Base-by-base conservation (phyloP, 148 eudicot genomes). In the Cornus suecica region DNA sequence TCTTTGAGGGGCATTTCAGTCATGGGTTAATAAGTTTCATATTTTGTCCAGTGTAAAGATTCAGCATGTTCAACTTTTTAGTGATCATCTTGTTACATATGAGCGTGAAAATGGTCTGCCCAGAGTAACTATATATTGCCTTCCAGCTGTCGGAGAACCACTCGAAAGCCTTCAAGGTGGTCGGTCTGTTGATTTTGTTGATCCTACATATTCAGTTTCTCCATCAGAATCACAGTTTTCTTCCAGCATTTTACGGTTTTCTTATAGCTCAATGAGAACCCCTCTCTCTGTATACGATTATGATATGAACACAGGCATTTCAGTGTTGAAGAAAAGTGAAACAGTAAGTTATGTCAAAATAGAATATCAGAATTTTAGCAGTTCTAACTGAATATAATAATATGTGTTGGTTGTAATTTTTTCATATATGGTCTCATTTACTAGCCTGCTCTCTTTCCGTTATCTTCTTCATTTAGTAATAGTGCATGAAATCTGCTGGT, bases 241-340 rank as follows among this genome's bases (percentile, higher is more conserved):
- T 74, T 94, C 99, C 80, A 86, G 82, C 54, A 76, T 92, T 78
- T 76, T 94, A 79, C 87, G 97, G 66, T 89, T 85, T 84, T 75
- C 77, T n/a, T 92, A 90, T 80, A 90, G 94, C 86, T 94, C 99
- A 41, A 64, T 94, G 89, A 92, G 91, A 85, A 92, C 94, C 37
- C 97, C 99, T 22, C 79, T 64, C 27, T 90, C 99, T 64, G 90
- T 91, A 31, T 90, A 79, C 71, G 96, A 92, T 81, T 88, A 92
- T 86, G 99, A 92, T 83, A 90, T 94, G 99, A 84, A 84, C 73
- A 83, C 91, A 28, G 94, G 97, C 66, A 80, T 80, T 79, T 77
- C 88, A 76, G 90, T 92, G 66, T 76, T 88, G 80, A 94, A 94
- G 94, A 94, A 92, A 81, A 82, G 73, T 62, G 90, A 92, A 60